Conservation (phyloP, 257 asterid species). For the Solanum paucissectum region DNA sequence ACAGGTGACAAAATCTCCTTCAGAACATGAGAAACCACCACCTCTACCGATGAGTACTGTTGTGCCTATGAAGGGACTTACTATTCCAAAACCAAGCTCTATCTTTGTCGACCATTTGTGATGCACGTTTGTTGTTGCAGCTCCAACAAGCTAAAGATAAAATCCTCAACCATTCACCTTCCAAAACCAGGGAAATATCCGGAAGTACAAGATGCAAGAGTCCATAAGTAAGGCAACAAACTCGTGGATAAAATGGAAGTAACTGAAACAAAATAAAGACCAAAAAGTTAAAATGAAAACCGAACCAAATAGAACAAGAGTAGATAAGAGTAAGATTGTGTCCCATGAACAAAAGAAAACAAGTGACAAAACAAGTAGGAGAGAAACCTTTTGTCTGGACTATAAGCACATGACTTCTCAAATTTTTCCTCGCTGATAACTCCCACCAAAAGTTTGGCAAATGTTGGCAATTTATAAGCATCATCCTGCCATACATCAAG, state of each 20-base stretch:
- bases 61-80: too few species aligned
- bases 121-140: too few species aligned
- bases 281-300: not conserved
- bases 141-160: conserved; percentile 3
- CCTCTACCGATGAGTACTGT: too few species aligned
- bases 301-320: not conserved
- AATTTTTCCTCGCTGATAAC: conserved; percentile 88
- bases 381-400: conserved; percentile 84
- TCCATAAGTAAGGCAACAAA: conserved; percentile 74
- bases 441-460: conserved; percentile 77
- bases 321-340: not conserved
- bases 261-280: conserved; percentile 27
- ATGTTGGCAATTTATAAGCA: conserved; percentile 76
- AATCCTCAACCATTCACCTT: conserved; percentile 41
- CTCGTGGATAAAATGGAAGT: conserved; percentile 82
- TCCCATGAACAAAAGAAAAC: not conserved
- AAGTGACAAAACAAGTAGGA: not conserved
- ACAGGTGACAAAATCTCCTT: too few species aligned
- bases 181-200: conserved; percentile 96
- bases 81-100: too few species aligned
- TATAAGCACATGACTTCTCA: conserved; percentile 88
- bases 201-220: conserved; percentile 63
- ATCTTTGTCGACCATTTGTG: too few species aligned
- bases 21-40: too few species aligned
- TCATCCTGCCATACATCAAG: conserved; percentile 86